A percentile compares a stretch with the other conserved stretches of the same genome.
Evolutionary conservation across 805 yeast genomes (phyloP).

Genomic region (Starmerella stellata): DNA sequence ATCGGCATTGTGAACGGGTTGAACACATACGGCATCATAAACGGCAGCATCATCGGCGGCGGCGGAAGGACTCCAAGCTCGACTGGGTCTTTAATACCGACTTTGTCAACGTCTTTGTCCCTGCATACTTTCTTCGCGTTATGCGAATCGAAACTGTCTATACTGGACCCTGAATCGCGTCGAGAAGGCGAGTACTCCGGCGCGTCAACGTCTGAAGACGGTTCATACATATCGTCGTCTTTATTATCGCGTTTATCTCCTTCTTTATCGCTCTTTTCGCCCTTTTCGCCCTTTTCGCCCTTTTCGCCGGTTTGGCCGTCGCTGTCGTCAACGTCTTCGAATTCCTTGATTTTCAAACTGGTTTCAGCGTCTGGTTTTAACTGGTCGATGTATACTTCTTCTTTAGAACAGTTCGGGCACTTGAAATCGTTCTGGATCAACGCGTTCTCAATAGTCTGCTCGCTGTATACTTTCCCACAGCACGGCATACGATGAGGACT

Average conservation of each 20-base stretch:
- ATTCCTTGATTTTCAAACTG: conserved; percentile 36
- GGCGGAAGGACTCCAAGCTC: background rate
- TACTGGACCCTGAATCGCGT: background rate
- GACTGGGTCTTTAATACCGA: background rate
- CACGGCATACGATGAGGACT: conserved; percentile 75
- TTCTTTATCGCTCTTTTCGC: background rate
- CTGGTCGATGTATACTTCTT: conserved; percentile 60
- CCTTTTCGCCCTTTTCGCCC: background rate
- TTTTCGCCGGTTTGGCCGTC: too few relatives aligned
- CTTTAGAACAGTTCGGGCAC: conserved; percentile 70
- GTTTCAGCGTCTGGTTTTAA: conserved; percentile 44
- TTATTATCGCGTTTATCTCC: background rate
- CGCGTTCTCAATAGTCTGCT: conserved; percentile 42
- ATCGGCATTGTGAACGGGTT: conserved; percentile 18
- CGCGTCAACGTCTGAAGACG: background rate
- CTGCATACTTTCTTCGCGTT: background rate
- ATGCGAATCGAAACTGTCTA: background rate
- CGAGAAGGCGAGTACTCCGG: conserved; percentile 8
- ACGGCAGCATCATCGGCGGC: conserved; percentile 1
- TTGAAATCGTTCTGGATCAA: conserved; percentile 69
- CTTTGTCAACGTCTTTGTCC: too few relatives aligned
- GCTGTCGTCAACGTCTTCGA: conserved; percentile 1
- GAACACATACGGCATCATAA: conserved; percentile 13
- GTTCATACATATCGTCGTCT: conserved; percentile 2
- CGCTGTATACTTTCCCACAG: conserved; percentile 42